Base-by-base conservation (phyloP, 768 basidiomycete genomes). In the Russula olivacea region DNA sequence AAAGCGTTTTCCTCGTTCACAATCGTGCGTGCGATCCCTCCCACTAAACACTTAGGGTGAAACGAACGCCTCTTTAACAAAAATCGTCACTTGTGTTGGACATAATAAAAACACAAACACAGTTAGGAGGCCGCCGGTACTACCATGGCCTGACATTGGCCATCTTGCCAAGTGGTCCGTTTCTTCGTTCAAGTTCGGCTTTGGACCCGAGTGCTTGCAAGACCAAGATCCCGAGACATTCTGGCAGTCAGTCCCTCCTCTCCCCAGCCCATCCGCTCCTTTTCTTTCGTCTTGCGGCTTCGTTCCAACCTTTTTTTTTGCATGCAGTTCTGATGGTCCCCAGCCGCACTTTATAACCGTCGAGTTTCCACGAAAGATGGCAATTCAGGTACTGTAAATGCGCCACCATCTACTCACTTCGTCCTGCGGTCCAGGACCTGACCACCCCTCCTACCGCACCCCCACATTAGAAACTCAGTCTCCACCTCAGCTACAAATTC, bases 271-370 rank as follows among this genome's bases (percentile, higher is more conserved):
- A 57, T 40, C 19, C 14, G 28, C 28, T 2, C 30, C 30, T 30
- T 32, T 3, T 19, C n/a, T 3, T 34, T 11, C 36, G 4, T 9
- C 36, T 36, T 36, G 36, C 25, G 5, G 14, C 12, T 25, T 23
- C 23, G 2, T 8, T 7, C 23, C 28, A 55, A 21, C 52, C 66
- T 32, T 30, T 12, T 34, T 38, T 25, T 4, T 21, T 41, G 9
- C 10, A 12, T 36, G 21, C 21, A 92, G 90, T 72, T 88, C 88
- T 4, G 97, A 98, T 71, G 97, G 97, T 2, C 93, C 95, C 2
- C 97, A 98, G 70, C 97, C 97, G 2, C 96, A 99, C 76, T 90
- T 90, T 66, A 91, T 98, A 69, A 96, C 94, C 0, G 79, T 97
- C 55, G 90, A 95, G 71, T 99, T 99, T 73, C 87, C 93, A 23